Base-by-base conservation (phyloP, 768 basidiomycete species). In the Leccinellum albellum region DNA sequence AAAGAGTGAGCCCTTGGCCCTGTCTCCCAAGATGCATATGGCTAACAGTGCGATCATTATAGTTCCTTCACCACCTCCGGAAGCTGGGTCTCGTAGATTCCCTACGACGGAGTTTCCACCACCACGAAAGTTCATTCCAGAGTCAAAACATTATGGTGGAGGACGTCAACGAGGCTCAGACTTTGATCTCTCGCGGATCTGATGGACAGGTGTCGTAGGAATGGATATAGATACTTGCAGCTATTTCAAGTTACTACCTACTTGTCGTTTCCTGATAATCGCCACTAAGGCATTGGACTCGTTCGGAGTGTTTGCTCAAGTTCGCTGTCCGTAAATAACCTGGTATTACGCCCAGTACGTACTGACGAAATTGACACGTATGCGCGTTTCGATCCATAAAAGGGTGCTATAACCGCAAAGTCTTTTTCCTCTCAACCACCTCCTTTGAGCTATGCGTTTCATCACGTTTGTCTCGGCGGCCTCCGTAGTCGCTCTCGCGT, bases 71-170 rank as follows among this genome's bases (percentile, higher is more conserved):
- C 83, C 83, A 6, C 84, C 84, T 24, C 82, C 89, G 3, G 82
- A 78, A 54, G 81, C 79, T 42, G 89, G 89, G 9, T 70, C 78
- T 23, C 87, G 90, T 65, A 85, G 78, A 15, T 94, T 91, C 67
- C 89, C 89, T 7, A 81, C 85, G n/a, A 74, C 76, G 14, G 89
- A 86, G 51, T 91, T 93, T 67, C 91, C 91, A 1, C 84, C 85
- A 14, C 91, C 91, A 4, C 82, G 89, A 40, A 76, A 77, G 26
- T 93, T 91, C 69, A 68, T 69, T 33, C 65, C 70, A 6, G 74
- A 68, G 31, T 63, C 68, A 28, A 87, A 79, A 66, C 75, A 76
- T 42, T 94, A 94, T 67, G 73, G 71, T 13, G 85, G 84, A 66
- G 87, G 88, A 29, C 83, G 85, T 52, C 73, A 76, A 63, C 78